A percentile compares a stretch with the other conserved stretches of the same genome.
phyloP scores from a whole-genome alignment of 176 grass and related monocot species.

The Rhynchospora breviuscula region DNA sequence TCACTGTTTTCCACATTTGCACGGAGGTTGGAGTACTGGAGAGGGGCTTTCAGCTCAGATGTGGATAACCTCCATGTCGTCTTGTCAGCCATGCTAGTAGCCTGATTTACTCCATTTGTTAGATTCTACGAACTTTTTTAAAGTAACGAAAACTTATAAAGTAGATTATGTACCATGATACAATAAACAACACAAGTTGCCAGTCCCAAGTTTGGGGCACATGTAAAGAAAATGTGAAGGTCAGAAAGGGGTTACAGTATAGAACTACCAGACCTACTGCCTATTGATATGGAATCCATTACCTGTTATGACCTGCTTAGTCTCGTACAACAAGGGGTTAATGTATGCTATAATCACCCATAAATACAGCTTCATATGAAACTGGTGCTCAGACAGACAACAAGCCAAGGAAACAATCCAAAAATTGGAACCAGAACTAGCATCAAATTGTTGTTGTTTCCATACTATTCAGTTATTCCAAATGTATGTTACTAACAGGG shows the following conservation, averaged over 20 bases:
- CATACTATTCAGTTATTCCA: constrained; percentile 12
- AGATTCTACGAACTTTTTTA: background rate
- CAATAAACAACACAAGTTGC: too few species aligned
- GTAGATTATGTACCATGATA: background rate
- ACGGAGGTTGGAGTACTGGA: constrained; percentile 47
- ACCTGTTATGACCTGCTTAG: background rate
- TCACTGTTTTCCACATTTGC: constrained; percentile 29
- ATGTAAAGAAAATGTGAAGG: too few species aligned
- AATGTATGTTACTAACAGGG: constrained; percentile 30
- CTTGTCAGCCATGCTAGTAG: constrained; percentile 38
- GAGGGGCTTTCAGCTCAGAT: constrained; percentile 28
- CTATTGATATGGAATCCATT: background rate
- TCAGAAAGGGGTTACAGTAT: background rate
- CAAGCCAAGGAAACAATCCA: background rate
- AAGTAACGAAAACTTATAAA: background rate
- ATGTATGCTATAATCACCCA: background rate
- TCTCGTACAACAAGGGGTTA: background rate
- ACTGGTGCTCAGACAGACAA: background rate
- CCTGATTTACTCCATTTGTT: constrained; percentile 31
- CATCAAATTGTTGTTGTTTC: background rate
- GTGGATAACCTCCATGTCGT: constrained; percentile 29
- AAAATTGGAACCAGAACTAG: background rate
- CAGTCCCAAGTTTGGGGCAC: too few species aligned
- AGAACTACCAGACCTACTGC: background rate
- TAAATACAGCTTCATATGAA: background rate